Percentiles rank a stretch among this genome's conserved stretches.
phyloP scores from a whole-genome alignment of 495 filamentous ascomycete genomes.

The Beverwykella pulmonaria region DNA sequence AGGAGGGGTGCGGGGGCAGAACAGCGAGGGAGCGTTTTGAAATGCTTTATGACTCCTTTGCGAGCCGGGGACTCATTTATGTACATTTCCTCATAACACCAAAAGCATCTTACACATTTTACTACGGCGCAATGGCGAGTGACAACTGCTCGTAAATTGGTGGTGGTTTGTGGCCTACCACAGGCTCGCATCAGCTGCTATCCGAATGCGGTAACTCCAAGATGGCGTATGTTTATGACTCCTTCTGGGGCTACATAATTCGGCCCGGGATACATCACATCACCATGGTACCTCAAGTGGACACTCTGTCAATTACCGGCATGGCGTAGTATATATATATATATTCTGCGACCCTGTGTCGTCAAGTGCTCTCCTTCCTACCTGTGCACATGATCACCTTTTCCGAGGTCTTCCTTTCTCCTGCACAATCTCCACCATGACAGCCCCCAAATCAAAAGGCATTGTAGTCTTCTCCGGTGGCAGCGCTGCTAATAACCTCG shows the following conservation, averaged over 20 bases:
- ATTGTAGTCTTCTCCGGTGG: slow-evolving; percentile 87
- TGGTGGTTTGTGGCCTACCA: background rate
- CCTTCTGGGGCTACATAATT: background rate
- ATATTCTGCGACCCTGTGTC: background rate
- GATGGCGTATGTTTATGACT: slow-evolving; percentile 20
- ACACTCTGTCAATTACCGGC: slow-evolving; percentile 10
- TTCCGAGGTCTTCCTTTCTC: background rate
- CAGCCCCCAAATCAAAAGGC: slow-evolving; percentile 47
- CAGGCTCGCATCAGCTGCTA: background rate
- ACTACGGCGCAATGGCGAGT: background rate
- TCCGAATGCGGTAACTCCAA: slow-evolving; percentile 24
- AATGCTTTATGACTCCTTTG: slow-evolving; percentile 7
- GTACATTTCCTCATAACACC: slow-evolving; percentile 20
- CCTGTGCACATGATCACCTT: background rate
- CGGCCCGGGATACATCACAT: slow-evolving; percentile 1
- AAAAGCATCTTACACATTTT: slow-evolving; percentile 1
- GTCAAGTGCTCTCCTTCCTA: background rate
- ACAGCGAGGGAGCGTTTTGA: background rate
- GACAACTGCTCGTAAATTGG: background rate
- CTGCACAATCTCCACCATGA: slow-evolving; percentile 8
- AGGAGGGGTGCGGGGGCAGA: background rate
- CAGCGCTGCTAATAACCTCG: slow-evolving; percentile 89
- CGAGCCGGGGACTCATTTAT: slow-evolving; percentile 23
- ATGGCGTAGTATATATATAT: slow-evolving; percentile 2
- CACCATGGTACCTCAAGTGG: background rate